A percentile compares a stretch with the other conserved stretches of the same genome.
These are phyloP conservation scores for Suillus americanus DNA, from an alignment of 768 basidiomycete genomes.

Conservation along the genomic window DNA sequence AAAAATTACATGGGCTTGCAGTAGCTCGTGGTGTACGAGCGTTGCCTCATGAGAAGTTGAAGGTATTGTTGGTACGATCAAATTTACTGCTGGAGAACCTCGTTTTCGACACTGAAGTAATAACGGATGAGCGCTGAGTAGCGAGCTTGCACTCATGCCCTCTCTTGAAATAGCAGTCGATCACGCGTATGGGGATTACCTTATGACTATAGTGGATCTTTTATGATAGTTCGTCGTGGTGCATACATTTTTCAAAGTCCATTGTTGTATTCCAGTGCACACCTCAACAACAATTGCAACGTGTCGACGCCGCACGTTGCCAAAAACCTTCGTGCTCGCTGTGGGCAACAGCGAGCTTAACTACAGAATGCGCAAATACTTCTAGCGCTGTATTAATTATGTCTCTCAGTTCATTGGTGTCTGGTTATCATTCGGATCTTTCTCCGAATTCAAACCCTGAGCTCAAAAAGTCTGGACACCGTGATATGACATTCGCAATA, in stretches of 20 bases:
- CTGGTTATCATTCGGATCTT: too few relatives aligned
- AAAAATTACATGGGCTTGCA: constrained; percentile 12
- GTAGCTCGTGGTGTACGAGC: constrained; percentile 9
- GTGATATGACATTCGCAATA: too few relatives aligned
- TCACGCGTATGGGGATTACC: background rate
- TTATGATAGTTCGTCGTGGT: background rate
- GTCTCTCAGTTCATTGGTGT: too few relatives aligned
- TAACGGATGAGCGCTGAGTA: too few relatives aligned
- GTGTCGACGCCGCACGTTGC: background rate
- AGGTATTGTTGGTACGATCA: constrained; percentile 17
- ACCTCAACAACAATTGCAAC: background rate
- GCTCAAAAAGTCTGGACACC: too few relatives aligned
- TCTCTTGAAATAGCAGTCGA: constrained; percentile 13
- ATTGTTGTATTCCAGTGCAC: background rate
- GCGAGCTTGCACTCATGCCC: too few relatives aligned
- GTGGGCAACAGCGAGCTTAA: too few relatives aligned
- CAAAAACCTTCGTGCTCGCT: too few relatives aligned
- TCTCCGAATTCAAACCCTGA: too few relatives aligned
- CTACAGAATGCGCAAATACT: too few relatives aligned
- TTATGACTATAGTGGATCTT: background rate
- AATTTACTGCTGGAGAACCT: constrained; percentile 21
- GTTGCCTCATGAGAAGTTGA: constrained; percentile 18
- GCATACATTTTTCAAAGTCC: background rate
- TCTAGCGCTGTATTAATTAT: too few relatives aligned
- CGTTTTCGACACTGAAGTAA: background rate